These are phyloP conservation scores for Colletotrichum melonis DNA, from an alignment of 2,329 filamentous ascomycete genomes.

Conservation along the genomic window DNA sequence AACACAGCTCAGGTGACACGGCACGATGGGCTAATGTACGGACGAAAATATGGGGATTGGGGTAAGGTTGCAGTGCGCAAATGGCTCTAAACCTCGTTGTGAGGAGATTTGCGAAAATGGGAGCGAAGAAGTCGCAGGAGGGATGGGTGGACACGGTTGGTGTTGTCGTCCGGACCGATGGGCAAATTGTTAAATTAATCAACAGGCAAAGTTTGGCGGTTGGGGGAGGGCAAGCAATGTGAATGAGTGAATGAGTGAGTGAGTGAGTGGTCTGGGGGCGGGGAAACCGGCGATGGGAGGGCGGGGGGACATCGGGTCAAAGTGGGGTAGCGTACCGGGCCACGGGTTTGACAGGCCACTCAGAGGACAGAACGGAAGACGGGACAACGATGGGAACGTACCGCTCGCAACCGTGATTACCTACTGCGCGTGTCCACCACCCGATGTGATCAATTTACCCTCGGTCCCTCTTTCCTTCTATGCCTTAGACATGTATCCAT, in stretches of 20 bases:
- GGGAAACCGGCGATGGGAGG: neutral
- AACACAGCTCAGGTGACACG: neutral
- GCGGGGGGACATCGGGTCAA: neutral
- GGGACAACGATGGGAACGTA: neutral
- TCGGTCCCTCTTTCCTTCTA: neutral
- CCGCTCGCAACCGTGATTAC: neutral
- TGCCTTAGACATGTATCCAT: neutral
- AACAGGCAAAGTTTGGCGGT: neutral
- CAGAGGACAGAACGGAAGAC: neutral
- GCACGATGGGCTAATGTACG: neutral
- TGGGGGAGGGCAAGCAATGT: neutral
- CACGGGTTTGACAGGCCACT: neutral
- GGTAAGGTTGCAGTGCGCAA: neutral
- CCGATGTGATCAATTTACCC: neutral
- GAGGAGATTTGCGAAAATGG: neutral
- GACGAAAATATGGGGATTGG: neutral
- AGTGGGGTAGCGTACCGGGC: neutral
- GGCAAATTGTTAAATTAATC: conserved; percentile 11
- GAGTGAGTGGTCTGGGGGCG: neutral
- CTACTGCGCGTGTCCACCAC: neutral
- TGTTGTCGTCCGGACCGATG: neutral
- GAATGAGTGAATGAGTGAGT: neutral
- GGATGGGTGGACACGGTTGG: neutral
- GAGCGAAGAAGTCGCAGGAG: neutral
- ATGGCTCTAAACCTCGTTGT: neutral